Percentiles rank a stretch among this genome's conserved stretches.
Conservation (phyloP, 306 rosid species). For the Fragaria iinumae region DNA sequence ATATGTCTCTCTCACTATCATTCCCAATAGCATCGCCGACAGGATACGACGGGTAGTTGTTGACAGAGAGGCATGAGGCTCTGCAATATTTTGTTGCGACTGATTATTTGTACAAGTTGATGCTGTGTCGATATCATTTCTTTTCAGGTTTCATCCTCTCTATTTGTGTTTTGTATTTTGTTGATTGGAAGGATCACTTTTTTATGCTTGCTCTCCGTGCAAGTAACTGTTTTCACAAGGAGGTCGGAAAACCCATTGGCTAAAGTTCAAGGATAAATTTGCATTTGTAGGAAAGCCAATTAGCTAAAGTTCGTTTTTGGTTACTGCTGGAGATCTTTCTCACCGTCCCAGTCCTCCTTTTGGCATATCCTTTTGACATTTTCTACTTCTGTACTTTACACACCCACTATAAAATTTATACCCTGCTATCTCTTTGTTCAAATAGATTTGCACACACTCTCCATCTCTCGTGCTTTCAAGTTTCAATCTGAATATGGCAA, state of each 20-base stretch:
- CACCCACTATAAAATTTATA: neutral
- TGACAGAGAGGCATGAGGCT: slow-evolving; percentile 1
- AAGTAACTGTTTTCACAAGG: slow-evolving; percentile 13
- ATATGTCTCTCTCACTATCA: neutral
- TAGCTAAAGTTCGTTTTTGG: slow-evolving; percentile 21
- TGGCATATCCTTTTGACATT: slow-evolving; percentile 15
- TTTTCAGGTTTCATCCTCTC: slow-evolving; percentile 1
- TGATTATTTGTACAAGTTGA: neutral
- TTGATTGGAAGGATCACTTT: slow-evolving; percentile 27
- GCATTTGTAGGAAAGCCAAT: neutral
- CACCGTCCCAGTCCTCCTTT: slow-evolving; percentile 44
- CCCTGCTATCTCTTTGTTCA: slow-evolving; percentile 22
- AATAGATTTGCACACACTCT: slow-evolving; percentile 13
- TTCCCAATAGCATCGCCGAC: neutral
- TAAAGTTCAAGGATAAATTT: slow-evolving; percentile 1
- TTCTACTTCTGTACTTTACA: slow-evolving; percentile 17
- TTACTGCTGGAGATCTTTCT: slow-evolving; percentile 37
- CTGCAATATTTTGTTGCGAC: neutral
- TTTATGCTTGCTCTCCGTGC: slow-evolving; percentile 27
- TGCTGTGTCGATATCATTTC: neutral
- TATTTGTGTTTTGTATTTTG: slow-evolving; percentile 15
- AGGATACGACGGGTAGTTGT: neutral
- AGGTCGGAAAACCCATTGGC: slow-evolving; percentile 14
- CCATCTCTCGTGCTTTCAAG: slow-evolving; percentile 17
- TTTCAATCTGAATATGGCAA: slow-evolving; percentile 18